Evolutionary conservation across 345 rosid genomes (phyloP), one percentile per base, ranked within the genome.

Genomic region (Erucastrum elatum): DNA sequence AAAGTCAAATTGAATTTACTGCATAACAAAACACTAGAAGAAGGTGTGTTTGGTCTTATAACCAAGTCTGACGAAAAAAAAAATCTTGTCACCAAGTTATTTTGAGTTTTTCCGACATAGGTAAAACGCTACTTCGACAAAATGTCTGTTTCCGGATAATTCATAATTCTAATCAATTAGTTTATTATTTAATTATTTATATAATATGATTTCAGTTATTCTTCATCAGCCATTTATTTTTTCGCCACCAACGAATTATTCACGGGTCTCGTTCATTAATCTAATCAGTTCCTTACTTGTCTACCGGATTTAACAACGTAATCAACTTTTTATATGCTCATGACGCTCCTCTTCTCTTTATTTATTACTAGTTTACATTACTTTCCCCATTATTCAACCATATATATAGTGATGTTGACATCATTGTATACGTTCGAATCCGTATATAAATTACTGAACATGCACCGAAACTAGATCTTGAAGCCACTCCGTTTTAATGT

Each of bases 271-370:
- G 4, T 33, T 17, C 15, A 15, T 11, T 72, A 66, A 72, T 60
- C 68, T 21, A 62, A 60, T 25, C 31, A 58, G 17, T 70, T 77
- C 29, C 55, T 10, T 2, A 64, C 75, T 59, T 72, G 6, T 49
- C 69, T 61, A 72, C 73, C 49, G 25, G 78, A 74, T 68, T 31
- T 73, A 10, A 73, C 78, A 35, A 79, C 70, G 70, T 16, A 46
- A 73, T 68, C 82, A 26, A 79, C 74, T 73, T 79, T 73, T 25
- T 41, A 67, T 31, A 34, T 79, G 70, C 59, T 79, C 82, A 61
- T 53, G 75, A 79, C 78, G 82, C 82, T 79, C 82, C 82, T 62
- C 82, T 61, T 2, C 35, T 67, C 31, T 68, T 78, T 73, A 31
- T 60, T 41, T 37, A 74, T 61, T 67, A 73, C 60, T 37, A 31